Evolutionary conservation across 2,329 filamentous ascomycete genomes (phyloP), one percentile per base, ranked within the genome.

Genomic region (Aspergillus niger): DNA sequence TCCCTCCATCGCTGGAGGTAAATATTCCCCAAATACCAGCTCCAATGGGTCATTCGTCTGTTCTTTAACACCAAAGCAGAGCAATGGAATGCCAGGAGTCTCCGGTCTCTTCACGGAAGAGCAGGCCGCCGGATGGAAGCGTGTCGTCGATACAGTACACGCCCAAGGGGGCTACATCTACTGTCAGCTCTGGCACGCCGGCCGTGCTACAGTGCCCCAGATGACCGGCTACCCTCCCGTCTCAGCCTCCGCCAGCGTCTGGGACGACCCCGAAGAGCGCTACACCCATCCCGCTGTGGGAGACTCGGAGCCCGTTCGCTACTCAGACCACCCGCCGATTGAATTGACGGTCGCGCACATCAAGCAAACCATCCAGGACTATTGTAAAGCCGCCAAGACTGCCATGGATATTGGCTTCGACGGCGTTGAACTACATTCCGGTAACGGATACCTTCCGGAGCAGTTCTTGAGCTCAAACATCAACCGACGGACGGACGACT

Each of bases 371-470:
- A 78, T 81, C 32, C 63, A 66, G 0, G 80, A 82, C 63, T 83
- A 80, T 64, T 80, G 76, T 57, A 60, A 63, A 3, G 80, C 80
- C 1, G 81, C 81, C 1, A 73, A 74, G 62, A 82, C 71, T 66
- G 85, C 85, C 0, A 78, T 88, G 26, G 80, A 82, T 49, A 80
- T 79, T 55, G 85, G 85, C 0, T 86, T 84, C 47, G 82, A 84
- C 61, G 82, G 81, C 1, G 78, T 84, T 2, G 82, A 84, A 63
- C 69, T 84, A 13, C 82, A 84, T 62, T 73, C 70, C 2, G 80
- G 71, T 3, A 83, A 84, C 60, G 82, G 81, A 1, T 84, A 84
- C 58, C 73, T 85, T 3, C 75, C 81, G 0, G 82, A 85, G 62
- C 82, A 85, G 61, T 85, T 85, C 67, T 68, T 81, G 4, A 80